Base-by-base conservation (phyloP, 768 basidiomycete species). In the Tricholoma hemisulphureum region DNA sequence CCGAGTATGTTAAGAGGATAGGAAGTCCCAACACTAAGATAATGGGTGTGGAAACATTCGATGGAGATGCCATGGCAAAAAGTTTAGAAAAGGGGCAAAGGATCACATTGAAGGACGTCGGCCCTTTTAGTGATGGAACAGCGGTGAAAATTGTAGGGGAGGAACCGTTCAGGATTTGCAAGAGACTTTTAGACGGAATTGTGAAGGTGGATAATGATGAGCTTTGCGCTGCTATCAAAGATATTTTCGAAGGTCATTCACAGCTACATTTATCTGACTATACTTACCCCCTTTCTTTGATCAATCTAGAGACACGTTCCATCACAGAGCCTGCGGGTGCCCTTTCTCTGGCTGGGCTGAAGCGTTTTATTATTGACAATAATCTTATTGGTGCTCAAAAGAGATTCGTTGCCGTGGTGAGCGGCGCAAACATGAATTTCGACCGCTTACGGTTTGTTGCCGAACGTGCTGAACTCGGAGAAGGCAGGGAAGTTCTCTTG, bases 361-460 rank as follows among this genome's bases (percentile, higher is more conserved):
- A 98, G 70, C 86, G 84, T 11, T 83, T 96, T 69, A 94, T 99
- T 64, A 62, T 85, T 31, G 74, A 87, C 57, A 92, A 97, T 71
- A 81, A 88, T 52, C 83, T 98, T 31, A 64, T 94, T 52, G 92
- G 91, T 34, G 85, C 91, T 2, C 81, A 89, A 56, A 93, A 93
- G 75, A 87, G 84, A 57, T 97, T 95, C 62, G 95, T 98, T 28
- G 95, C 85, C 5, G 86, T 98, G 53, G 77, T 98, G 61, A 95
- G 93, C 66, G 97, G 97, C 20, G 97, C 96, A 16, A 98, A 99
- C 75, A 97, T 99, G 93, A 98, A 99, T 75, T 99, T 99, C 73
- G 92, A 94, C 67, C 85, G 96, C 41, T 73, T 99, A 46, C 85
- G 97, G 9, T 99, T 98, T 69, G 95, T 99, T n/a, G 91, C 97